phyloP scores from a whole-genome alignment of 108 stramenopile genomes.

The Discostella stelligeroides region DNA sequence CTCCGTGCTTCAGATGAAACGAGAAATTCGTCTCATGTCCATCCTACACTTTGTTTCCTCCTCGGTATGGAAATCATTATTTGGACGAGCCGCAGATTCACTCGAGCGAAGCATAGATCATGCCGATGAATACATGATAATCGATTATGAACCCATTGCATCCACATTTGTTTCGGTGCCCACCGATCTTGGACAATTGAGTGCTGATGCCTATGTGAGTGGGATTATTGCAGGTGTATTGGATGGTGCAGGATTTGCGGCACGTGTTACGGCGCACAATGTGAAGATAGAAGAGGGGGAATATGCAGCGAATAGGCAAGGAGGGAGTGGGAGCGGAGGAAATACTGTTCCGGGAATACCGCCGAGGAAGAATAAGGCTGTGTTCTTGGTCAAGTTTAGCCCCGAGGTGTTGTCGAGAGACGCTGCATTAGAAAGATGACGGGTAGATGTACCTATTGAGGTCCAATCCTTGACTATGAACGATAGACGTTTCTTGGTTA shows the following conservation, averaged over 20 bases:
- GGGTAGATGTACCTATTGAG: background rate
- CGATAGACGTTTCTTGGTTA: background rate
- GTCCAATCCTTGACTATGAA: background rate
- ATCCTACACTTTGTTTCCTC: slow-evolving; percentile 93
- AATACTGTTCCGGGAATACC: slow-evolving; percentile 46
- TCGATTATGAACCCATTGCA: slow-evolving; percentile 90
- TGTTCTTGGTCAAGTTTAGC: slow-evolving; percentile 93
- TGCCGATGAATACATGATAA: slow-evolving; percentile 96
- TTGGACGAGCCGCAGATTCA: slow-evolving; percentile 94
- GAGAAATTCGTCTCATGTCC: slow-evolving; percentile 86
- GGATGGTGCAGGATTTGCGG: slow-evolving; percentile 85
- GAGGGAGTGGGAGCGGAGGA: slow-evolving; percentile 9
- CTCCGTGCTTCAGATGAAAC: slow-evolving; percentile 49
- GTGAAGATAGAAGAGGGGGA: slow-evolving; percentile 77
- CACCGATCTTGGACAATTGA: slow-evolving; percentile 83
- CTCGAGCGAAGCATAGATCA: slow-evolving; percentile 93
- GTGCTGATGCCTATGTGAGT: slow-evolving; percentile 90
- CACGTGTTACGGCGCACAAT: slow-evolving; percentile 84
- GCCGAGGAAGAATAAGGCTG: slow-evolving; percentile 85
- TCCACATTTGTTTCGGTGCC: slow-evolving; percentile 87
- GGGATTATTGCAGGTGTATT: slow-evolving; percentile 91
- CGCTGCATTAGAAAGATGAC: slow-evolving; percentile 70
- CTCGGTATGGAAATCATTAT: slow-evolving; percentile 92
- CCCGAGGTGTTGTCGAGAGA: slow-evolving; percentile 82
- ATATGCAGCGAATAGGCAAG: slow-evolving; percentile 19